phyloP scores from a whole-genome alignment of 2,329 filamentous ascomycete species.

The Ceratocystis harringtonii region DNA sequence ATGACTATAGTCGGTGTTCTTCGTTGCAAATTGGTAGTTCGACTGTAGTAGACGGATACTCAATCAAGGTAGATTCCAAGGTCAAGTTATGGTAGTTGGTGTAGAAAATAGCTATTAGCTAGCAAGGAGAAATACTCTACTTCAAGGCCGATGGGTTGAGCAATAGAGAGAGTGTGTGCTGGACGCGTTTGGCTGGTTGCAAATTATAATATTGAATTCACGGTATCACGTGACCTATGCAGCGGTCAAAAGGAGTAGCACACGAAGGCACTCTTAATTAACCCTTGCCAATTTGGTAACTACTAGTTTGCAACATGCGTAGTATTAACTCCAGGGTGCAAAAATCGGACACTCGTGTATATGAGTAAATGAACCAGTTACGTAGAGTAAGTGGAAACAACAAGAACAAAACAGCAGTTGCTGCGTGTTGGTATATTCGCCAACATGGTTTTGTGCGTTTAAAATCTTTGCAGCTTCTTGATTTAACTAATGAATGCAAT shows the following conservation, averaged over 20 bases:
- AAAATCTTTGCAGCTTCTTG: not conserved
- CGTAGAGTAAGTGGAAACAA: not conserved
- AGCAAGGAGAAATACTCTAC: not conserved
- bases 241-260: not conserved
- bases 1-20: not conserved
- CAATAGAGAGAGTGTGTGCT: not conserved
- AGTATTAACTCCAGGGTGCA: not conserved
- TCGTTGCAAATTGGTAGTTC: not conserved
- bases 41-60: not conserved
- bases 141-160: not conserved
- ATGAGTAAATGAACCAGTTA: no score
- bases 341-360: no score
- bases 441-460: slow-evolving; percentile 1
- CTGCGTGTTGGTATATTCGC: not conserved
- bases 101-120: not conserved
- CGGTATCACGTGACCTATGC: not conserved
- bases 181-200: not conserved
- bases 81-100: not conserved
- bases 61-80: not conserved
- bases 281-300: not conserved
- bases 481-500: not conserved
- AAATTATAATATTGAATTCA: not conserved
- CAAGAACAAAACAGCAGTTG: not conserved
- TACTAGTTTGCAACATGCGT: not conserved
- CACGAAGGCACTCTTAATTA: not conserved